A percentile compares a stretch with the other conserved stretches of the same genome.
Evolutionary conservation across 2,329 filamentous ascomycete species (phyloP).

Genomic region (Penicillium sp.): DNA sequence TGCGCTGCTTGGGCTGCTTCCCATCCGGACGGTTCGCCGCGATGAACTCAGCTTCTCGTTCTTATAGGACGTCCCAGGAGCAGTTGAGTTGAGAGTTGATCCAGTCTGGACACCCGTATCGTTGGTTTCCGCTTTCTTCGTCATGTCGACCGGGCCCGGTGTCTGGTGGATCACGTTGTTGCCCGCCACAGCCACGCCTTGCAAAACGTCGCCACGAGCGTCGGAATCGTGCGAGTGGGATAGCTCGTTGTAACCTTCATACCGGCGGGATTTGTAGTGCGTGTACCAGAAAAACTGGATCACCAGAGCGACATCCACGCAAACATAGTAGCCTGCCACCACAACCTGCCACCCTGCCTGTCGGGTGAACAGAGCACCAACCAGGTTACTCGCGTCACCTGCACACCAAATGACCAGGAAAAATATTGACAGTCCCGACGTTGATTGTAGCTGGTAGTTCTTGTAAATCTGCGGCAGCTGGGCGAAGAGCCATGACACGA

Average conservation of each 20-base stretch:
- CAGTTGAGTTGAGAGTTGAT: constrained; percentile 17
- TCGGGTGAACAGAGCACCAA: constrained; percentile 62
- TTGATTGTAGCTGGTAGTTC: constrained; percentile 63
- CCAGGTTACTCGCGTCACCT: constrained; percentile 62
- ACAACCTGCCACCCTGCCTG: constrained; percentile 67
- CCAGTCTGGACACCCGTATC: constrained; percentile 27
- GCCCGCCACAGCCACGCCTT: constrained; percentile 39
- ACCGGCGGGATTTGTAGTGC: constrained; percentile 49
- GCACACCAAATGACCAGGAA: constrained; percentile 66
- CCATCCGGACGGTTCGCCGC: constrained; percentile 27
- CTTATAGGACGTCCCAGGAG: constrained; percentile 29
- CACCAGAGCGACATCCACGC: constrained; percentile 62
- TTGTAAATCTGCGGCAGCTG: constrained; percentile 69
- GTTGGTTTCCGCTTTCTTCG: constrained; percentile 29
- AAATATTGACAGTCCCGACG: constrained; percentile 63
- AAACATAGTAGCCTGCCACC: constrained; percentile 64
- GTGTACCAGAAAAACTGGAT: constrained; percentile 67
- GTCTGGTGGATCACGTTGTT: constrained; percentile 23
- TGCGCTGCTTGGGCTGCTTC: constrained; percentile 25
- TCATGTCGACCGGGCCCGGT: constrained; percentile 19
- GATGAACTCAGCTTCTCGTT: constrained; percentile 37
- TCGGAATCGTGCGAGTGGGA: constrained; percentile 29
- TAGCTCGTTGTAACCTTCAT: constrained; percentile 36
- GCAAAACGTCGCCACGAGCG: constrained; percentile 30
- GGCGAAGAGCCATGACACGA: constrained; percentile 67